A percentile compares a stretch with the other conserved stretches of the same genome.
phyloP scores from a whole-genome alignment of 768 basidiomycete genomes.

The Fibroporia radiculosa region DNA sequence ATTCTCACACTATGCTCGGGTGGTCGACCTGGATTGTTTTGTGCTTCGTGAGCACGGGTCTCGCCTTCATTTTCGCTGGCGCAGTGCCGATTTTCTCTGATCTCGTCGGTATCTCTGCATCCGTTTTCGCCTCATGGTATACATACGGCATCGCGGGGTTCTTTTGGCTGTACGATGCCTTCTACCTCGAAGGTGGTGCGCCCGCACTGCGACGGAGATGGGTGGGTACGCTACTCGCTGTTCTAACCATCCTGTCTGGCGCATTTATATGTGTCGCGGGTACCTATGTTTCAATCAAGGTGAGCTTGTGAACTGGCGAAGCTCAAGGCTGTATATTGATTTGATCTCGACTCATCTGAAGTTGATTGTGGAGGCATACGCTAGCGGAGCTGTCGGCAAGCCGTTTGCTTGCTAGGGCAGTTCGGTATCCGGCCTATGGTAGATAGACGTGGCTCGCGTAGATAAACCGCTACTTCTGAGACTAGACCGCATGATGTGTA shows the following conservation, averaged over 20 bases:
- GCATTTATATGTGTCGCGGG: conserved; percentile 47
- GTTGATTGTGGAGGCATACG: conserved; percentile 41
- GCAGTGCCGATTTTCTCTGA: conserved; percentile 50
- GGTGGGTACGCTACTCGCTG: conserved; percentile 27
- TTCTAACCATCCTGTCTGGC: conserved; percentile 38
- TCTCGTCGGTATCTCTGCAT: conserved; percentile 43
- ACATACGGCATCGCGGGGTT: conserved; percentile 47
- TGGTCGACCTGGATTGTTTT: conserved; percentile 41
- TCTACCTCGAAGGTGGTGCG: conserved; percentile 29
- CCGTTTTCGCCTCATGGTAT: conserved; percentile 53
- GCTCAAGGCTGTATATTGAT: not conserved
- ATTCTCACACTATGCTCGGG: conserved; percentile 42
- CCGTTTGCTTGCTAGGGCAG: conserved; percentile 37
- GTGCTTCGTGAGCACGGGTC: conserved; percentile 31
- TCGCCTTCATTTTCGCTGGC: conserved; percentile 40
- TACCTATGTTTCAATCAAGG: conserved; percentile 46
- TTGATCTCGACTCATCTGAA: no score
- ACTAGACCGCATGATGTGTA: no score
- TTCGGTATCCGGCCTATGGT: no score
- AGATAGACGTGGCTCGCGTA: no score
- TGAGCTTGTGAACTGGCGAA: conserved; percentile 14
- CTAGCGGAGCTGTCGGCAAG: conserved; percentile 32
- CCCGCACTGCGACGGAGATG: conserved; percentile 25
- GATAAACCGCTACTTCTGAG: no score
- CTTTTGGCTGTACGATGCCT: conserved; percentile 46